Base-by-base conservation (phyloP, 2,329 filamentous ascomycete genomes). In the Stenocarpella maydis region DNA sequence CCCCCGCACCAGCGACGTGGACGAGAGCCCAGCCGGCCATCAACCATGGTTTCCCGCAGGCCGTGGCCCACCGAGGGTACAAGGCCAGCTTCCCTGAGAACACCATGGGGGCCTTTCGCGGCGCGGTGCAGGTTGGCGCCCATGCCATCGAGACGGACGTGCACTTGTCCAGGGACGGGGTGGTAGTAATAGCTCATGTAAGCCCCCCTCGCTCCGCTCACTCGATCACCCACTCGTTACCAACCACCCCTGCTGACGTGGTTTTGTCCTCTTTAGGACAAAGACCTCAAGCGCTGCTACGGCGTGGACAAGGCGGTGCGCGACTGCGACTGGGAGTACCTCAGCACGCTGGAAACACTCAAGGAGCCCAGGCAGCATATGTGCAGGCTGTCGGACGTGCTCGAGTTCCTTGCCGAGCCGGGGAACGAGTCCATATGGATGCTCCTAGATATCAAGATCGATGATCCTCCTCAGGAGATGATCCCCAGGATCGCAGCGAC, bases 131-230 rank as follows among this genome's bases (percentile, higher is more conserved):
- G 39, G 90, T 89, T 21, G 93, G 93, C 24, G 89, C 92, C 0
- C 88, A 97, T 75, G 95, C 92, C 0, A 83, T 98, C 34, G 95
- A 98, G 82, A 97, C 94, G 21, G 95, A 98, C 76, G 80, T 98
- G 10, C 95, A 97, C 78, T 81, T 98, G 41, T 91, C 93, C 17
- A 89, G 86, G 71, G 95, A 98, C 76, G 90, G 91, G 8, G 90
- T 97, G 0, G 92, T 97, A 0, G 93, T 98, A 12, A 82, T 98
- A 49, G 93, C 91, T 54, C 94, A 97, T 83, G 92, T 93, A 80
- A 78, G 85, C 76, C 24, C 7, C 34, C 10, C 5, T 26, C 15
- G 52, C 41, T 37, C 31, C 52, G 15, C 26, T 31, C 52, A 54
- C 55, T 14, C n/a, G 14, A 58, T 19, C 2, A 19, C 37, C 8